Base-by-base conservation (phyloP, 768 basidiomycete species). In the Fomitopsis pulvina region DNA sequence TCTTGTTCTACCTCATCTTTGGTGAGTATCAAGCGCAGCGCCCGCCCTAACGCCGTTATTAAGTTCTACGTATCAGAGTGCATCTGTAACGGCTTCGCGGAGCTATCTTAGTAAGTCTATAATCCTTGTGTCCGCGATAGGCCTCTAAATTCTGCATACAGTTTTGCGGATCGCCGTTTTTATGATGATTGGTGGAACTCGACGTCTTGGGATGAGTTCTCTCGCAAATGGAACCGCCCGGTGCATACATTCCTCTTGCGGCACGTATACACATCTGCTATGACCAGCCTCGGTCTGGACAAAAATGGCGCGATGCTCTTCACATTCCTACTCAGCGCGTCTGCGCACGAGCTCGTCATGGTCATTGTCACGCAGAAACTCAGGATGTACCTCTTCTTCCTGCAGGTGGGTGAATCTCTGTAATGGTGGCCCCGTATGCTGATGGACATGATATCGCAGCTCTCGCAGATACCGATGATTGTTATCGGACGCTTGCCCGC, bases 111-210 rank as follows among this genome's bases (percentile, higher is more conserved):
- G 91, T 92, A 57, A 62, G 83, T 64, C 3, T 5, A 14, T 24
- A 24, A n/a, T 49, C 3, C 16, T 37, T 16, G 24, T 5, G 20
- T 16, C 30, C 10, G 39, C 24, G 41, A 48, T 11, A 41, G 50
- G 58, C 22, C 44, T 37, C 16, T 25, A 9, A 12, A 44, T 32
- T 22, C 11, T 12, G 16, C n/a, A 29, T 50, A 38, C 54, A 92
- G 90, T 64, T 99, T 99, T 62, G 91, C 92, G n/a, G 95, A 99
- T 64, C 77, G 95, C 41, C 87, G 92, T 57, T 99, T 98, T 66
- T 99, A 98, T 63, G 90, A 93, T 68, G 95, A 96, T 65, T 97
- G 94, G 88, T 97, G 95, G 95, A 98, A 98, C 67, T 92, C 92
- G 5, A 92, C 87, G 0, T 90, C 92, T 2, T 93, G 88, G 89